Conservation (phyloP, 805 yeast genomes). For the Ogataea methylovora region DNA sequence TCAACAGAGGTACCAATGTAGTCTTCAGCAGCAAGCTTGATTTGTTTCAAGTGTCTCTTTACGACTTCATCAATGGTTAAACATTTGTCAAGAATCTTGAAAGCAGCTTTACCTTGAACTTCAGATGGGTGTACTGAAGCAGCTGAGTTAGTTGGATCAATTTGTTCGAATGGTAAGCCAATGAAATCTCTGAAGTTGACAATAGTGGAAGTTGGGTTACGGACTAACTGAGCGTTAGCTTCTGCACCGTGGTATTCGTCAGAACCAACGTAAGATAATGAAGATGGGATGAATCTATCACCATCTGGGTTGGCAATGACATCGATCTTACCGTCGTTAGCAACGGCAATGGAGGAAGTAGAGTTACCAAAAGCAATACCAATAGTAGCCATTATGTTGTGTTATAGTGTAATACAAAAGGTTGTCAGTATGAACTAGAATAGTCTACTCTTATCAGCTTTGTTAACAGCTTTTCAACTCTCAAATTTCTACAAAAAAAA, state of each 20-base stretch:
- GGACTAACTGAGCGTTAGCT: constrained; percentile 84
- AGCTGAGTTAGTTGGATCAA: constrained; percentile 58
- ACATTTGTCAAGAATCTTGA: constrained; percentile 49
- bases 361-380: constrained; percentile 97
- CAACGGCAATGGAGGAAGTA: constrained; percentile 88
- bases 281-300: constrained; percentile 93
- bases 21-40: constrained; percentile 87
- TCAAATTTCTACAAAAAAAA: too few species aligned
- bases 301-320: constrained; percentile 99
- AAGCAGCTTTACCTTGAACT: constrained; percentile 60
- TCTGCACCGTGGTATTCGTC: constrained; percentile 98
- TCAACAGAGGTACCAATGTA: constrained; percentile 76
- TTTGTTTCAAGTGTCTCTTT: constrained; percentile 74
- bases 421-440: too few species aligned
- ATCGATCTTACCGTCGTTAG: constrained; percentile 87
- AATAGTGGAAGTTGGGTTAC: constrained; percentile 84
- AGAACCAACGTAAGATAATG: constrained; percentile 81
- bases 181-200: constrained; percentile 90
- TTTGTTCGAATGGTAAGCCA: constrained; percentile 64
- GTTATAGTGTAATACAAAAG: too few species aligned
- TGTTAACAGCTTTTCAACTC: too few species aligned
- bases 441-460: too few species aligned
- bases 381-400: constrained; percentile 49
- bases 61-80: constrained; percentile 72
- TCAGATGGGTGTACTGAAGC: constrained; percentile 63